phyloP scores from a whole-genome alignment of 1,139 yeast species.

The Blastobotrys serpentis region DNA sequence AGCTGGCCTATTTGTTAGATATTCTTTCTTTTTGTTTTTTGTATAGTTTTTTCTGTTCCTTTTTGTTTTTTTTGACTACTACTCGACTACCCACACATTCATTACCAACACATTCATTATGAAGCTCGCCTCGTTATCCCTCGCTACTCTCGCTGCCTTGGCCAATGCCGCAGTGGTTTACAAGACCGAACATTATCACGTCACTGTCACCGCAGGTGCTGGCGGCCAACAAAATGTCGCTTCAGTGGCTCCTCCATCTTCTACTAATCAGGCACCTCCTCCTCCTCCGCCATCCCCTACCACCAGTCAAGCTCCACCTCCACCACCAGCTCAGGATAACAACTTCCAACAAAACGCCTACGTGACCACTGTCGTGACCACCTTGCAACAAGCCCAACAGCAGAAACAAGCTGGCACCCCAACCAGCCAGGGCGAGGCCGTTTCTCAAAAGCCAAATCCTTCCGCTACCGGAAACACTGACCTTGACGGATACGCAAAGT shows the following conservation, averaged over 20 bases:
- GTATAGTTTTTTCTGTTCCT: background rate
- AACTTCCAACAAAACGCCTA: slow-evolving; percentile 7
- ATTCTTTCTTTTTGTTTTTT: background rate
- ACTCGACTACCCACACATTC: slow-evolving; percentile 3
- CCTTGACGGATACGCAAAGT: slow-evolving; percentile 12
- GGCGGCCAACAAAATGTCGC: slow-evolving; percentile 18
- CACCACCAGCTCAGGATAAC: slow-evolving; percentile 1
- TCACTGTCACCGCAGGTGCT: slow-evolving; percentile 34
- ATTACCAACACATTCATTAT: background rate
- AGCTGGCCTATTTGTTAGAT: slow-evolving; percentile 10
- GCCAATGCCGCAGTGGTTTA: slow-evolving; percentile 28
- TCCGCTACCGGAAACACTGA: slow-evolving; percentile 8
- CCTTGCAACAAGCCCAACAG: slow-evolving; percentile 1
- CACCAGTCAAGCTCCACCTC: slow-evolving; percentile 13
- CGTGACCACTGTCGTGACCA: background rate
- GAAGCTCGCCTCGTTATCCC: slow-evolving; percentile 13
- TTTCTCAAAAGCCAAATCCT: slow-evolving; percentile 10
- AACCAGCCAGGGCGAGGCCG: slow-evolving; percentile 8
- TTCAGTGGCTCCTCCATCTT: slow-evolving; percentile 15
- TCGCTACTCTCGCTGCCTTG: slow-evolving; percentile 16
- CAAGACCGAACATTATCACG: slow-evolving; percentile 29
- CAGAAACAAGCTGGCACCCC: slow-evolving; percentile 8
- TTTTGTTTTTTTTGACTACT: slow-evolving; percentile 5
- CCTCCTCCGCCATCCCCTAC: slow-evolving; percentile 15
- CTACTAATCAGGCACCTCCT: slow-evolving; percentile 12